These are phyloP conservation scores for Salix dunnii DNA, from an alignment of 345 rosid species.

Conservation along the genomic window DNA sequence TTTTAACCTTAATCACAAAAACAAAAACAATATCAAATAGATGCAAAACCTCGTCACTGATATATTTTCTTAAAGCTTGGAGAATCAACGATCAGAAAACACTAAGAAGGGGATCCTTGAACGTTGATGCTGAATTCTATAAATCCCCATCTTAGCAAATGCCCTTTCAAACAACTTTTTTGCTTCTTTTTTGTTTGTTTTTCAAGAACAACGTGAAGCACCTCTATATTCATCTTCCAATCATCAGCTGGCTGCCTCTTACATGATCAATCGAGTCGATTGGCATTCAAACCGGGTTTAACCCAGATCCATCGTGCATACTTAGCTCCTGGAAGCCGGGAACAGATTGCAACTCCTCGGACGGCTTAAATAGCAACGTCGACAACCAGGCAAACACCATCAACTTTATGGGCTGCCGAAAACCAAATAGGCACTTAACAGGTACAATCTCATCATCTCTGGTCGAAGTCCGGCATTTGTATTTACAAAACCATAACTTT, in stretches of 20 bases:
- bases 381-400: slow-evolving; percentile 41
- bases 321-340: slow-evolving; percentile 67
- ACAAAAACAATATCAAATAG: too few species aligned
- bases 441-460: slow-evolving; percentile 65
- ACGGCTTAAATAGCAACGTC: slow-evolving; percentile 42
- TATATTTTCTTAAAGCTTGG: too few species aligned
- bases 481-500: slow-evolving; percentile 45
- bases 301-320: slow-evolving; percentile 64
- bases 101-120: too few species aligned
- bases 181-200: background rate
- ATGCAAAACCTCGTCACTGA: too few species aligned
- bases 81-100: background rate
- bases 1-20: too few species aligned
- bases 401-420: slow-evolving; percentile 31
- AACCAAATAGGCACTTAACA: slow-evolving; percentile 40
- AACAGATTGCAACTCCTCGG: slow-evolving; percentile 68
- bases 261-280: slow-evolving; percentile 63
- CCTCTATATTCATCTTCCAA: slow-evolving; percentile 13
- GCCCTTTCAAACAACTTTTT: background rate
- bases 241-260: slow-evolving; percentile 48
- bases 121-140: background rate
- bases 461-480: slow-evolving; percentile 38
- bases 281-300: slow-evolving; percentile 66
- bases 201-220: slow-evolving; percentile 10
- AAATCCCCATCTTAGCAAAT: background rate